Evolutionary conservation across 2,329 filamentous ascomycete genomes (phyloP).

Genomic region (Cladobotryum protrusum): DNA sequence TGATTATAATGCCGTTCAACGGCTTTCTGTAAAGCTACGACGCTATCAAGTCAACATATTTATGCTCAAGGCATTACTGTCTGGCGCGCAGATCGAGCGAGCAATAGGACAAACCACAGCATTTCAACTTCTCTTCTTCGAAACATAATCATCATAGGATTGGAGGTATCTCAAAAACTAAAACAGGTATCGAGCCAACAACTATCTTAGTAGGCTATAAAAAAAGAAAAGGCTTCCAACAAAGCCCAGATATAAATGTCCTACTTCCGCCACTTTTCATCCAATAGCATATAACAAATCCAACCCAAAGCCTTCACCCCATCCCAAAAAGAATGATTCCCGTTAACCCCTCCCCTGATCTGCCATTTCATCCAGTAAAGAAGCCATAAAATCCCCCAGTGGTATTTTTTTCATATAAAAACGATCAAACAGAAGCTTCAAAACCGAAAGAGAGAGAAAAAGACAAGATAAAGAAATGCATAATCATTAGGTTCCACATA

Average conservation of each 20-base stretch:
- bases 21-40: too few relatives aligned
- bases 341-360: not conserved
- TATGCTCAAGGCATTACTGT: too few relatives aligned
- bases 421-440: not conserved
- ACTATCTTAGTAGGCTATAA: not conserved
- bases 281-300: not conserved
- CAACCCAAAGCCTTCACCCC: not conserved
- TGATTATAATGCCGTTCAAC: too few relatives aligned
- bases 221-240: not conserved
- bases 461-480: not conserved
- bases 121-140: too few relatives aligned
- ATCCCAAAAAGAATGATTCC: not conserved
- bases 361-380: not conserved
- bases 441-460: too few relatives aligned
- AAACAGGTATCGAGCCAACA: not conserved
- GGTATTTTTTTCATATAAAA: conserved; percentile 1
- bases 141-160: not conserved
- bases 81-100: too few relatives aligned
- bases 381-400: too few relatives aligned
- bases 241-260: too few relatives aligned
- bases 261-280: not conserved
- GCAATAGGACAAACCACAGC: too few relatives aligned
- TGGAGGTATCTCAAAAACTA: not conserved
- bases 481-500: not conserved
- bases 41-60: too few relatives aligned